phyloP scores from a whole-genome alignment of 495 filamentous ascomycete genomes.

The Poronia punctata region DNA sequence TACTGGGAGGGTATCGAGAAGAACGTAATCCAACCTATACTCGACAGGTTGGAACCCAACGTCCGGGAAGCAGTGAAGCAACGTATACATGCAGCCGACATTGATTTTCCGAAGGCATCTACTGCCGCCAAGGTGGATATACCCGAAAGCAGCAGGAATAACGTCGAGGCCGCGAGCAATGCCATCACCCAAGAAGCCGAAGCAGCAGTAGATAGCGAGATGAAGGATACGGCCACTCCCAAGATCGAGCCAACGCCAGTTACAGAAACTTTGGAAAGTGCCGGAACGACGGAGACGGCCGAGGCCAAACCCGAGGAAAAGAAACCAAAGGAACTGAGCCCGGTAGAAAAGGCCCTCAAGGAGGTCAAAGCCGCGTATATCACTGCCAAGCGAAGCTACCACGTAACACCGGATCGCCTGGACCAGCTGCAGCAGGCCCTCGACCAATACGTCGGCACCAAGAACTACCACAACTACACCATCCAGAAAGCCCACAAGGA shows the following conservation, averaged over 20 bases:
- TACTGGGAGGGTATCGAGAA: slow-evolving; percentile 81
- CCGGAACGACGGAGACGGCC: not conserved
- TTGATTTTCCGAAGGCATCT: slow-evolving; percentile 9
- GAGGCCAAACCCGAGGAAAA: not conserved
- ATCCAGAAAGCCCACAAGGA: slow-evolving; percentile 75
- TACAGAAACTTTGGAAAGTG: not conserved
- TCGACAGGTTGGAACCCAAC: slow-evolving; percentile 43
- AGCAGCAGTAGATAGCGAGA: slow-evolving; percentile 1
- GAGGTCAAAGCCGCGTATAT: slow-evolving; percentile 71
- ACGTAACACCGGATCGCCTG: slow-evolving; percentile 64
- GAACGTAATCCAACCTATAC: slow-evolving; percentile 64
- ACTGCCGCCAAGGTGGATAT: slow-evolving; percentile 9
- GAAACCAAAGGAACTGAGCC: slow-evolving; percentile 29
- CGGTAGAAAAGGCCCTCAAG: slow-evolving; percentile 59
- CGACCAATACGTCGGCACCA: slow-evolving; percentile 66
- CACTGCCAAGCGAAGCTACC: slow-evolving; percentile 70
- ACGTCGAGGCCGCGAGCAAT: slow-evolving; percentile 6
- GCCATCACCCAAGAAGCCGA: slow-evolving; percentile 1
- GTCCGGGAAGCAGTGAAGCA: slow-evolving; percentile 36
- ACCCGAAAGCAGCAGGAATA: slow-evolving; percentile 2
- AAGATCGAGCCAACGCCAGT: slow-evolving; percentile 2
- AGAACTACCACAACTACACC: slow-evolving; percentile 94
- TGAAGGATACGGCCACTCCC: slow-evolving; percentile 3
- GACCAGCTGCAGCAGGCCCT: slow-evolving; percentile 65
- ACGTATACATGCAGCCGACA: slow-evolving; percentile 30